A percentile compares a stretch with the other conserved stretches of the same genome.
Conservation (phyloP, 148 eudicot genomes). For the Dysphania ambrosioides region DNA sequence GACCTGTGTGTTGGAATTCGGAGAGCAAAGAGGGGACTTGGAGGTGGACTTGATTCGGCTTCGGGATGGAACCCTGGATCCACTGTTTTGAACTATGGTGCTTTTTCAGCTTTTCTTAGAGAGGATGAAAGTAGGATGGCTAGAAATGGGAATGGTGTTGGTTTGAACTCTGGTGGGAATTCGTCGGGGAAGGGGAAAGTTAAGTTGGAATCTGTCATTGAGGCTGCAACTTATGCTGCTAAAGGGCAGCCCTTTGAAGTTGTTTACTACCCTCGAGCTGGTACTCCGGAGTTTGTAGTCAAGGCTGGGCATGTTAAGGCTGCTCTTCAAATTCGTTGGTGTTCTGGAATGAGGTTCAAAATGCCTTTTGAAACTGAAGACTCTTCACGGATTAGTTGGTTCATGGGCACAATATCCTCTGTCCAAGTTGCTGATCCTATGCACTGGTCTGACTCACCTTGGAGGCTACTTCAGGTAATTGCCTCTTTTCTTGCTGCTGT, state of each 20-base stretch:
- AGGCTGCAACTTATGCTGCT: conserved; percentile 60
- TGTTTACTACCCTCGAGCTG: conserved; percentile 84
- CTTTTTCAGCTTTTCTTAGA: conserved; percentile 59
- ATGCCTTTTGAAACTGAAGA: conserved; percentile 98
- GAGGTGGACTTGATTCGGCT: conserved; percentile 49
- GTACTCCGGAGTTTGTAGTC: conserved; percentile 91
- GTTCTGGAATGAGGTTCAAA: conserved; percentile 90
- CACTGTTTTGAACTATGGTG: conserved; percentile 51
- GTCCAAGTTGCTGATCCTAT: conserved; percentile 81
- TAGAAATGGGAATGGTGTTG: conserved; percentile 39
- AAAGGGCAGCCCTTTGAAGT: conserved; percentile 73
- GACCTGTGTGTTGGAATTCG: conserved; percentile 91
- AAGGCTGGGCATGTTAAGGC: conserved; percentile 66
- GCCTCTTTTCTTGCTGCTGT: neutral
- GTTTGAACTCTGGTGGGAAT: conserved; percentile 30
- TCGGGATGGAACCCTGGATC: conserved; percentile 74
- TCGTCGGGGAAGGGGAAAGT: conserved; percentile 45
- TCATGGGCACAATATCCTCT: conserved; percentile 83
- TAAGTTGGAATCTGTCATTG: conserved; percentile 58
- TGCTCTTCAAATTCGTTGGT: conserved; percentile 74
- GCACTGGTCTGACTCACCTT: conserved; percentile 92
- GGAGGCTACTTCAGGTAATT: conserved; percentile 94
- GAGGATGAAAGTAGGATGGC: conserved; percentile 50
- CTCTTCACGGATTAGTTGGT: conserved; percentile 91
- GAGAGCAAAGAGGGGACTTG: conserved; percentile 71